Evolutionary conservation across 257 asterid species (phyloP).

Genomic region (Eucommia ulmoides): DNA sequence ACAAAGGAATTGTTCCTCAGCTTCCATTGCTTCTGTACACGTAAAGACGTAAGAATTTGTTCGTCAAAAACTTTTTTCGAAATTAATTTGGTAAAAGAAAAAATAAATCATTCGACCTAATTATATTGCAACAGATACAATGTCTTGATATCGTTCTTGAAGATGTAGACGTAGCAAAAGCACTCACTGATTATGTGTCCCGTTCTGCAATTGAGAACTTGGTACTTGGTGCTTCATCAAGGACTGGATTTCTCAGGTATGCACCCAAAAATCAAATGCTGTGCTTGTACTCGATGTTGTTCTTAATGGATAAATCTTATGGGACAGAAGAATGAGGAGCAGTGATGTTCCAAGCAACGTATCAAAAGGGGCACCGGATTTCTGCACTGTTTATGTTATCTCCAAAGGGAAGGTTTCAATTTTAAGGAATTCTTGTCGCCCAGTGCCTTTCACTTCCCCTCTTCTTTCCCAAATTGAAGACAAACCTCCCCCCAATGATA

Average conservation of each 20-base stretch:
- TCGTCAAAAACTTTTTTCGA: background rate
- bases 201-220: slow-evolving; percentile 56
- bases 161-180: slow-evolving; percentile 48
- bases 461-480: slow-evolving; percentile 27
- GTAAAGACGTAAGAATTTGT: slow-evolving; percentile 54
- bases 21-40: slow-evolving; percentile 70
- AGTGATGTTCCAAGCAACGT: slow-evolving; percentile 43
- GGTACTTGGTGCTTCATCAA: slow-evolving; percentile 66
- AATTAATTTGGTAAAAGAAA: background rate
- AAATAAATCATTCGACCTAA: background rate
- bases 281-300: background rate
- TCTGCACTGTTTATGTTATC: slow-evolving; percentile 65
- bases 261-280: background rate
- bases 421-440: slow-evolving; percentile 57
- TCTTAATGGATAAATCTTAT: background rate
- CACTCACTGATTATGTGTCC: slow-evolving; percentile 54
- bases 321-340: slow-evolving; percentile 48
- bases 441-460: slow-evolving; percentile 53
- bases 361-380: slow-evolving; percentile 63
- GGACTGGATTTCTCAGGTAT: slow-evolving; percentile 60
- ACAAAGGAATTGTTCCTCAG: slow-evolving; percentile 48
- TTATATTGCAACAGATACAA: slow-evolving; percentile 28
- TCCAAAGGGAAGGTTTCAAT: slow-evolving; percentile 72
- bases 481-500: no score
- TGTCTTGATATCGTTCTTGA: slow-evolving; percentile 65